These are phyloP conservation scores for Cladosporium oxysporum DNA, from an alignment of 2,329 filamentous ascomycete species.

Conservation along the genomic window DNA sequence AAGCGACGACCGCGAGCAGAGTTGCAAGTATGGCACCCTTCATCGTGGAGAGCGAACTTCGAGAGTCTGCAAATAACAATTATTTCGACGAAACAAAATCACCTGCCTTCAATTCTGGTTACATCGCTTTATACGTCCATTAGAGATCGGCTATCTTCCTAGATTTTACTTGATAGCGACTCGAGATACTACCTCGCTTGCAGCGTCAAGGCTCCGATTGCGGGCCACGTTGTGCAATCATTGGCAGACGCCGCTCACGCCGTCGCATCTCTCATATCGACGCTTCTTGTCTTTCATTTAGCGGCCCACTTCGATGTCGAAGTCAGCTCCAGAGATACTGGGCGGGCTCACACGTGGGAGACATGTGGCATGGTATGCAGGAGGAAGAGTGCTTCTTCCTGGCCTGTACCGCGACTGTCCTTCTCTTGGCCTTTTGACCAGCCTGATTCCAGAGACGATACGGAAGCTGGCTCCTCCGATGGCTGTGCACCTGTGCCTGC, in stretches of 20 bases:
- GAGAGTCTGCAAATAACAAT: not conserved
- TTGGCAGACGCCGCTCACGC: not conserved
- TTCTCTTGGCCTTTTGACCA: not conserved
- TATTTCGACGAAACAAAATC: not conserved
- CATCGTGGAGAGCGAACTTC: not conserved
- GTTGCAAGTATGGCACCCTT: constrained; percentile 14
- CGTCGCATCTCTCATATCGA: not conserved
- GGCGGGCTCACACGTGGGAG: not conserved
- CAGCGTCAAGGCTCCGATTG: constrained; percentile 3
- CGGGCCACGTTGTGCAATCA: constrained; percentile 12
- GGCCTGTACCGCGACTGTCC: not conserved
- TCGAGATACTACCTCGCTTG: constrained; percentile 8
- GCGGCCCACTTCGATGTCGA: not conserved
- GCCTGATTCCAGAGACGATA: not conserved
- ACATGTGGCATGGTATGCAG: not conserved
- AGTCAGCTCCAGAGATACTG: not conserved
- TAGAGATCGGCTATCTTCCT: not conserved
- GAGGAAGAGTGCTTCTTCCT: not conserved
- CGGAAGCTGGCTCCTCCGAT: not conserved
- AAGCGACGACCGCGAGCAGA: constrained; percentile 16
- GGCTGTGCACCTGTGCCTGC: not conserved
- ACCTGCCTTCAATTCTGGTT: not conserved
- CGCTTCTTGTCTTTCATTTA: constrained; percentile 3
- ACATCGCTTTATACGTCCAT: not conserved
- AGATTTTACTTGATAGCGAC: not conserved